These are phyloP conservation scores for Entomortierella chlamydospora DNA, from an alignment of 192 early-diverging fungal species.

Conservation along the genomic window DNA sequence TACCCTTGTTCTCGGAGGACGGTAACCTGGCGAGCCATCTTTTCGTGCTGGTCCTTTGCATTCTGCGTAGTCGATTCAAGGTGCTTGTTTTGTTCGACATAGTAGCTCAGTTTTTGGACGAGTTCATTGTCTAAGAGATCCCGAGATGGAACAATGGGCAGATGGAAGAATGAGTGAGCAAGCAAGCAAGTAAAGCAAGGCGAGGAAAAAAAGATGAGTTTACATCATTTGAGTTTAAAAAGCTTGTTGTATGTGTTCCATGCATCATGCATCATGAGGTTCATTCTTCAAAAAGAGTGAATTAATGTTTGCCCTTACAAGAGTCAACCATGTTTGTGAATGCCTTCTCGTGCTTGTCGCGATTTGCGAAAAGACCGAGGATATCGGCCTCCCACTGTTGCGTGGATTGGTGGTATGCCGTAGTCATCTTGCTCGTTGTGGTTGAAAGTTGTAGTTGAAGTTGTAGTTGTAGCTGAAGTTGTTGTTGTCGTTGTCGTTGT, in stretches of 20 bases:
- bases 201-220: neutral
- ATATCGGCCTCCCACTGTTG: constrained; percentile 57
- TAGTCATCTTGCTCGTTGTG: constrained; percentile 16
- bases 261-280: too few species aligned
- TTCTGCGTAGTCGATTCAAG: constrained; percentile 44
- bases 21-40: constrained; percentile 51
- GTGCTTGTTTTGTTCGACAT: constrained; percentile 55
- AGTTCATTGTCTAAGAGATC: constrained; percentile 54
- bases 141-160: too few species aligned
- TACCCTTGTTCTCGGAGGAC: constrained; percentile 59
- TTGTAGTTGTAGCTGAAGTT: too few species aligned
- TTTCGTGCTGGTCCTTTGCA: constrained; percentile 48
- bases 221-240: neutral
- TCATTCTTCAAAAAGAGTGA: too few species aligned
- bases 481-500: too few species aligned
- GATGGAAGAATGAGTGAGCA: neutral
- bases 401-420: constrained; percentile 19
- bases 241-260: too few species aligned
- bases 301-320: constrained; percentile 45
- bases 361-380: constrained; percentile 51
- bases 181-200: neutral
- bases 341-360: constrained; percentile 61
- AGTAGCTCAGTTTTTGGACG: constrained; percentile 54
- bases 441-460: neutral
- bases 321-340: constrained; percentile 62